Evolutionary conservation across 768 basidiomycete species (phyloP), one percentile per base, ranked within the genome.

Genomic region (Sistotremastrum niveocremeum): DNA sequence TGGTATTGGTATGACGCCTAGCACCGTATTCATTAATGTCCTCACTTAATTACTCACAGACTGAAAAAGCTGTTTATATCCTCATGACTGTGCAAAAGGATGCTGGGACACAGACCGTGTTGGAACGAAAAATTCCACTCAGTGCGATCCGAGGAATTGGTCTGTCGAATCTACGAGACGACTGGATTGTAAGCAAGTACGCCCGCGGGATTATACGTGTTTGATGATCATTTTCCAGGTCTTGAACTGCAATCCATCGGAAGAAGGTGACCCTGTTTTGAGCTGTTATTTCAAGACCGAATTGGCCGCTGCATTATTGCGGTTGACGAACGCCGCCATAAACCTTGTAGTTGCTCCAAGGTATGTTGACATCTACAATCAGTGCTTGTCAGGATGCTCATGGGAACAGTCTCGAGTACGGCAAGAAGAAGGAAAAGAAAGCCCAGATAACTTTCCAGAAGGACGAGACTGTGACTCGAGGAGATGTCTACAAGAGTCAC

Each of bases 371-470:
- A 20, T 20, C 20, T 20, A 20, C 20, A 20, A 28, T 46, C 35
- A 11, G 11, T 31, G 31, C 49, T n/a, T 43, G 5, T 36, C 39
- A 34, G n/a, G 12, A 7, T 8, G 29, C 33, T 38, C 31, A 45
- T 36, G 49, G 33, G n/a, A 29, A 38, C 46, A 97, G 87, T 6
- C 65, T 97, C 49, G 78, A 86, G 47, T 98, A 97, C 61, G 71
- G 72, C 37, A 98, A 99, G 73, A 99, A 99, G 75, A 98, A 90
- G 65, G 93, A 93, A 52, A 99, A 98, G 67, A 79, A 79, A 57
- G 79, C 83, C 4, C 71, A 76, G 45, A 88, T 99, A 63, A 84
- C 83, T 60, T 83, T 88, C 51, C 61, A 81, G 56, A 94, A 86
- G 68, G 91, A 97, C 58, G 93, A 98, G 62, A 77, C 80, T 6